These are phyloP conservation scores for Claviceps sp. DNA, from an alignment of 2,329 filamentous ascomycete species.

Conservation along the genomic window DNA sequence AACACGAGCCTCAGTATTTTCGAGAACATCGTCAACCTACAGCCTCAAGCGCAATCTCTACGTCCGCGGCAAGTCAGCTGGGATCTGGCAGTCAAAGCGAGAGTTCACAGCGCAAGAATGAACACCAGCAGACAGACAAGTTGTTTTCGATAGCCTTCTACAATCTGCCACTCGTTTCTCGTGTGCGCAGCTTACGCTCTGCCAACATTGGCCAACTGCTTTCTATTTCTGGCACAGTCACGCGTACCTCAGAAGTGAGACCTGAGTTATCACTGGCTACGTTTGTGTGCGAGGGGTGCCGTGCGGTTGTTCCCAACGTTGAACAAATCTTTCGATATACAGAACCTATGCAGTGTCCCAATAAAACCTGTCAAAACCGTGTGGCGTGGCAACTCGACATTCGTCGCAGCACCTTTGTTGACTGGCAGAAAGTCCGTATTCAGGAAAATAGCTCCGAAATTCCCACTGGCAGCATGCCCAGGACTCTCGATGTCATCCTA, in stretches of 20 bases:
- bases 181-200: constrained; percentile 75
- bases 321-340: constrained; percentile 98
- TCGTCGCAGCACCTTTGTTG: constrained; percentile 89
- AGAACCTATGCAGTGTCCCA: constrained; percentile 91
- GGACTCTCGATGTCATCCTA: constrained; percentile 93
- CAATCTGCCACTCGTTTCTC: constrained; percentile 76
- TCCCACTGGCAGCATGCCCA: constrained; percentile 94
- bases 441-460: constrained; percentile 99
- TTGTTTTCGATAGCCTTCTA: constrained; percentile 89
- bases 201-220: constrained; percentile 83
- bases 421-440: constrained; percentile 97
- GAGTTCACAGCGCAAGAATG: constrained; percentile 61
- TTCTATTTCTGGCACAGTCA: constrained; percentile 94
- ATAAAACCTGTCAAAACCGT: constrained; percentile 74
- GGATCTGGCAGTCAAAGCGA: constrained; percentile 52
- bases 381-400: constrained; percentile 95
- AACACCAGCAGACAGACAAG: constrained; percentile 95
- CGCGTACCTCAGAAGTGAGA: constrained; percentile 89
- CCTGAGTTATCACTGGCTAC: constrained; percentile 87
- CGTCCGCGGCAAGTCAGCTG: constrained; percentile 50
- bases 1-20: constrained; percentile 91
- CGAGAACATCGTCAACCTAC: constrained; percentile 79
- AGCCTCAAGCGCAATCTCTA: constrained; percentile 57
- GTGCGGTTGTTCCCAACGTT: constrained; percentile 72
- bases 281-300: constrained; percentile 82